A percentile compares a stretch with the other conserved stretches of the same genome.
These are phyloP conservation scores for Eucalyptus pumila DNA, from an alignment of 345 rosid species.

Conservation along the genomic window DNA sequence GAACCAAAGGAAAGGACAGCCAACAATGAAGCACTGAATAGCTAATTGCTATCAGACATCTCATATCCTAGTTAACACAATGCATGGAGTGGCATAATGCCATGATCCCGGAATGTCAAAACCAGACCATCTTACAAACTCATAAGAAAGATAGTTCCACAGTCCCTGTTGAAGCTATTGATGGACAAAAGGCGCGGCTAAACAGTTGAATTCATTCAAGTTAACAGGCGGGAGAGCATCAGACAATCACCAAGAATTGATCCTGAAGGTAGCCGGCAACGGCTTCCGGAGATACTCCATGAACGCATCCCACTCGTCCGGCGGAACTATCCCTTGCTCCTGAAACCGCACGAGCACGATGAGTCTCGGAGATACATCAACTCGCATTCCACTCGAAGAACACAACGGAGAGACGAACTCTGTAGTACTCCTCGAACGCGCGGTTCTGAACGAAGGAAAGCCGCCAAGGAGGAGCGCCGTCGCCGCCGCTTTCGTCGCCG, in stretches of 20 bases:
- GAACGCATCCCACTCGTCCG: conserved; percentile 79
- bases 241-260: conserved; percentile 55
- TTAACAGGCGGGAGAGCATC: background rate
- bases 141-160: background rate
- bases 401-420: conserved; percentile 12
- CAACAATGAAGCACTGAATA: background rate
- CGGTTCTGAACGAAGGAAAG: conserved; percentile 54
- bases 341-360: background rate
- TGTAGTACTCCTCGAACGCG: conserved; percentile 81
- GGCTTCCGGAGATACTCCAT: conserved; percentile 68
- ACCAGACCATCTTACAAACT: background rate
- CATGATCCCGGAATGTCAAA: background rate
- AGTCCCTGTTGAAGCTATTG: background rate
- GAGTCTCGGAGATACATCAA: background rate
- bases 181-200: background rate
- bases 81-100: background rate
- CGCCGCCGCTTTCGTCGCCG: background rate
- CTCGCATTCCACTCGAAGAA: background rate
- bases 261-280: conserved; percentile 93
- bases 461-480: conserved; percentile 20
- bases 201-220: background rate
- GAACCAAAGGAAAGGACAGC: background rate
- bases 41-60: background rate
- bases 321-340: conserved; percentile 73
- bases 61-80: background rate